Percentiles rank a stretch among this genome's conserved stretches.
These are phyloP conservation scores for Fusarium sp. DNA, from an alignment of 2,329 filamentous ascomycete species.

Conservation along the genomic window DNA sequence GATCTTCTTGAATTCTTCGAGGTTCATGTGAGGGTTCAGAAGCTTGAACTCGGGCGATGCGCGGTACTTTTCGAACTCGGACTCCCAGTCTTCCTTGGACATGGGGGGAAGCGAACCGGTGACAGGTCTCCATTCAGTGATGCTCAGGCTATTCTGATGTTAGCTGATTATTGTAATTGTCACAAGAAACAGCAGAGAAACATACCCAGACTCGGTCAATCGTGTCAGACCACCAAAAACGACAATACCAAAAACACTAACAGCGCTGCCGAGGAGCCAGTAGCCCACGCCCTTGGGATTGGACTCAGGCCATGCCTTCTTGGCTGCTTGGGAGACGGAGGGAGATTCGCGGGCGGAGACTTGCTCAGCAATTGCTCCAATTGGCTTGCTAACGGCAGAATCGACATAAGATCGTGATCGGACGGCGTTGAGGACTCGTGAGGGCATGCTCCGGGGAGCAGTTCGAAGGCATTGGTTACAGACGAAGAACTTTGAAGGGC, in stretches of 20 bases:
- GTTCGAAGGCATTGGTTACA: conserved; percentile 62
- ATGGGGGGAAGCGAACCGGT: conserved; percentile 90
- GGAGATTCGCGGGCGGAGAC: conserved; percentile 39
- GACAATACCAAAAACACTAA: conserved; percentile 96
- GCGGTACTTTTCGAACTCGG: conserved; percentile 92
- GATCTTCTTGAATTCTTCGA: conserved; percentile 96
- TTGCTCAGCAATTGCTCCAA: conserved; percentile 44
- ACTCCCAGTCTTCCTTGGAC: conserved; percentile 84
- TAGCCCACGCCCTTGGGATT: conserved; percentile 84
- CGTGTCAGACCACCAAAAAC: conserved; percentile 93
- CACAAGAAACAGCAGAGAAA: neutral
- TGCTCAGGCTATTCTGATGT: conserved; percentile 76
- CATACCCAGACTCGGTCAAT: conserved; percentile 93
- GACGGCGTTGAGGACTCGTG: conserved; percentile 54
- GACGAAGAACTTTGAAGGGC: conserved; percentile 54
- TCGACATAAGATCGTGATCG: conserved; percentile 54
- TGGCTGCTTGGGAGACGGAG: conserved; percentile 42
- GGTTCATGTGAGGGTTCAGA: conserved; percentile 91
- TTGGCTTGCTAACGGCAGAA: conserved; percentile 46
- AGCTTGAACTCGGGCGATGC: conserved; percentile 92
- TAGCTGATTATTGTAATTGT: neutral
- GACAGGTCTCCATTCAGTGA: conserved; percentile 98
- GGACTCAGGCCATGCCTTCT: conserved; percentile 65
- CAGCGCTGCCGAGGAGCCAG: conserved; percentile 92
- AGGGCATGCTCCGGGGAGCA: conserved; percentile 48